Base-by-base conservation (phyloP, 169 alveolate species). In the Neospora caninum region DNA sequence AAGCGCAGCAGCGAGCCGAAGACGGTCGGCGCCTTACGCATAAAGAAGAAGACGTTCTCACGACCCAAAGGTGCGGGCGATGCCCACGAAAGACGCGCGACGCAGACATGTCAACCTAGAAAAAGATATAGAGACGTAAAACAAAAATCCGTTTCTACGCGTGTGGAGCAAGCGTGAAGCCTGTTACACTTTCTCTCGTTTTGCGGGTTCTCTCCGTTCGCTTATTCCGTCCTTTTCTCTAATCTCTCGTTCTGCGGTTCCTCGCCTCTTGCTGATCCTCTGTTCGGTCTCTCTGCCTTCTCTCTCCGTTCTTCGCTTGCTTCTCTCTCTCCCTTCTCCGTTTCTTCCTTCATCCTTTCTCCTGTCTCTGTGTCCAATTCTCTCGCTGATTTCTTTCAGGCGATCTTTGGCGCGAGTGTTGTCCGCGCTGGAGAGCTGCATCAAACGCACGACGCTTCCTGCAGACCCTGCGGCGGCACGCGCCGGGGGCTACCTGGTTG, bases 391-490 rank as follows among this genome's bases (percentile, higher is more conserved):
- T 13, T 42, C 41, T 22, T n/a, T 38, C 78, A 92, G 94, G 88
- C 42, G 94, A 27, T 31, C 94, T 0, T 73, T 92, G 64, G 94
- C 94, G 36, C 94, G 94, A 0, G 92, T 92, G 29, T 84, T 92
- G 67, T 80, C 94, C 4, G 83, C 94, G 25, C 41, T 92, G 45
- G 94, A 92, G 73, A 92, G 88, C 43, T 92, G 87, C 20, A 83
- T 92, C 16, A 92, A 82, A 38, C 91, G 94, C 87, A 82, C 94
- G 43, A 80, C 91, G 20, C 39, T 91, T 20, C 94, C 94, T 2
- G 18, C 91, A 4, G 94, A 91, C 69, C 67, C 91, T 1, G 94
- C 49, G 31, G 94, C 94, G 7, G 91, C 91, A 7, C 94, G 91
- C 22, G 83, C 91, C 13, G 94, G 94, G 13, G 94, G 94, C 29